Evolutionary conservation across 306 rosid species (phyloP), one percentile per base, ranked within the genome.

Genomic region (Cucurbita pepo): DNA sequence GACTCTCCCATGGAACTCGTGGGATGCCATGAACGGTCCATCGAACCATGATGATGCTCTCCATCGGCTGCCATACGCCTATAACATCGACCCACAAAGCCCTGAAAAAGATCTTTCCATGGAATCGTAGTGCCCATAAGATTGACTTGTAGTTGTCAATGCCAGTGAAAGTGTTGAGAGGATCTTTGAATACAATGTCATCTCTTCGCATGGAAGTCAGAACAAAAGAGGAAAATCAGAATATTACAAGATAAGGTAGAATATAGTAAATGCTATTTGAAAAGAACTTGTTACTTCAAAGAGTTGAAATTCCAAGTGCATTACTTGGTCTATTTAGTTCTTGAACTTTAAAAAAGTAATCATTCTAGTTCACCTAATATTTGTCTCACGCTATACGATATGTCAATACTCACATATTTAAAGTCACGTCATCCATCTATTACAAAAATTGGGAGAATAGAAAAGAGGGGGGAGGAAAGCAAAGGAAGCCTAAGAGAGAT

Each of bases 21-120:
- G 90, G 93, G 74, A 92, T 82, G 25, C 98, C 96, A 75, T 90
- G 90, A 82, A 88, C 77, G 0, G 93, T 88, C 96, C 96, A 92
- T 56, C 96, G 93, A 73, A 92, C 86, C 92, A 92, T 87, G 44
- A 92, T 83, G 56, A 82, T 77, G 25, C 85, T 88, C 80, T 87
- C 98, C 79, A 70, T 70, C 0, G 98, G 98, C 84, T 92, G 96
- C 90, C 89, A 90, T 53, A 90, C 88, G 37, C 89, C 88, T 12
- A 61, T 74, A 59, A 92, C 41, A 65, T 90, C 96, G 19, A 90
- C 75, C 96, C 96, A 92, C 76, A 92, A 78, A 60, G 93, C 93
- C 81, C 78, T 86, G 85, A 92, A 92, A 75, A 90, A 85, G 41
- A 90, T 82, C 76, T 63, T 82, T 19, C 98, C 98, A 81, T 88